phyloP scores from a whole-genome alignment of 805 yeast genomes.

The Ogataea polymorpha region DNA sequence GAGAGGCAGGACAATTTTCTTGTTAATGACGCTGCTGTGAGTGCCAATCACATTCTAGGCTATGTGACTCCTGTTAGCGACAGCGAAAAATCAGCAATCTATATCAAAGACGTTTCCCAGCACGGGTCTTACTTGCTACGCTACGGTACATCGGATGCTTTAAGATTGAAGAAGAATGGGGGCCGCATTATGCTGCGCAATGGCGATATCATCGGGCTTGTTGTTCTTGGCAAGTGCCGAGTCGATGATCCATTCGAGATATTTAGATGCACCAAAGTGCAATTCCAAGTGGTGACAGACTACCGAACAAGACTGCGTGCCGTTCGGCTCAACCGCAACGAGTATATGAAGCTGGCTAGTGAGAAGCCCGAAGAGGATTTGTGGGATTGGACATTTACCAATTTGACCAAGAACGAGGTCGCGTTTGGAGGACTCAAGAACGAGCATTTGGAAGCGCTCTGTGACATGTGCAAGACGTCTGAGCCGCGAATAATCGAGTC shows the following conservation, averaged over 20 bases:
- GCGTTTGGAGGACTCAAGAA: not conserved
- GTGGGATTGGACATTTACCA: constrained; percentile 2
- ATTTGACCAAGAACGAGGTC: not conserved
- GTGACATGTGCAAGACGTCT: too few relatives aligned
- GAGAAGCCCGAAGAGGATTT: not conserved
- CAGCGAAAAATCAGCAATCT: not conserved
- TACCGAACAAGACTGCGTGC: constrained; percentile 10
- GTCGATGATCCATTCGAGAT: constrained; percentile 6
- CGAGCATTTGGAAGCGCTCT: too few relatives aligned
- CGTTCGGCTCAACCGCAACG: constrained; percentile 15
- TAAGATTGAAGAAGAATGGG: constrained; percentile 9
- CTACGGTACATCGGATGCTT: not conserved
- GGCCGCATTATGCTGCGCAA: constrained; percentile 20
- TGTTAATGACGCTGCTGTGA: constrained; percentile 24
- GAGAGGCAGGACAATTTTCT: constrained; percentile 13
- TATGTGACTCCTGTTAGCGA: constrained; percentile 5
- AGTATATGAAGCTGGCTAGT: not conserved
- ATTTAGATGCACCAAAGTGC: constrained; percentile 24
- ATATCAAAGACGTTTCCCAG: constrained; percentile 17
- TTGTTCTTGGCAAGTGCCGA: constrained; percentile 4
- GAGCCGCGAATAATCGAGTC: too few relatives aligned
- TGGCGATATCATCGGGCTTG: constrained; percentile 6
- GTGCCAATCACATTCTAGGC: constrained; percentile 24
- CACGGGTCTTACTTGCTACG: constrained; percentile 19
- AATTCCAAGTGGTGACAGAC: constrained; percentile 21